These are phyloP conservation scores for Colletotrichum liaoningense DNA, from an alignment of 2,329 filamentous ascomycete species.

Conservation along the genomic window DNA sequence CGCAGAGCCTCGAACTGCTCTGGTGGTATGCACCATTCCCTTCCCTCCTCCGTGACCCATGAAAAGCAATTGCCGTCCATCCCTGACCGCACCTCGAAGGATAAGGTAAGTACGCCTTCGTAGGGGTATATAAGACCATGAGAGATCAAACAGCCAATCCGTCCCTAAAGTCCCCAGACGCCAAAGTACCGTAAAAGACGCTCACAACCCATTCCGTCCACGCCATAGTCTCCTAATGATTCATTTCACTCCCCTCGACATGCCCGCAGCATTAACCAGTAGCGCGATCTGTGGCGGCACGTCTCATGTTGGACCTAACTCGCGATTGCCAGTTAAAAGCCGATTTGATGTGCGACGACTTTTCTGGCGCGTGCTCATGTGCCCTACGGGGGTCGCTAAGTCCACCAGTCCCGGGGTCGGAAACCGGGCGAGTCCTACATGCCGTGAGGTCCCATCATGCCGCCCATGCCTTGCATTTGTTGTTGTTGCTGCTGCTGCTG, in stretches of 20 bases:
- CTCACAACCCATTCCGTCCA: slow-evolving; percentile 3
- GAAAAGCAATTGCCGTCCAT: slow-evolving; percentile 23
- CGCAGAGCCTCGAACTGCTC: background rate
- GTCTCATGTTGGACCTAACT: background rate
- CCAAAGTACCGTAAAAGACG: slow-evolving; percentile 24
- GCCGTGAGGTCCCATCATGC: slow-evolving; percentile 64
- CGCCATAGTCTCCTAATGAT: background rate
- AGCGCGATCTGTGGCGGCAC: background rate
- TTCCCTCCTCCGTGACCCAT: slow-evolving; percentile 1
- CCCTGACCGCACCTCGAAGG: slow-evolving; percentile 32
- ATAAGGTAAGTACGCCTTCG: slow-evolving; percentile 33
- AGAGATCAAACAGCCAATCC: slow-evolving; percentile 28
- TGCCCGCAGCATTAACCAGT: background rate
- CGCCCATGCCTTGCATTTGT: slow-evolving; percentile 64
- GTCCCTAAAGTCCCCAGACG: slow-evolving; percentile 17
- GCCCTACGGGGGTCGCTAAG: background rate
- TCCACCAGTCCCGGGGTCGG: background rate
- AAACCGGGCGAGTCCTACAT: slow-evolving; percentile 48
- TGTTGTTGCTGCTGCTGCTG: slow-evolving; percentile 46
- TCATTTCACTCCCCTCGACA: too few species aligned
- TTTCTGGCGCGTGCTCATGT: background rate
- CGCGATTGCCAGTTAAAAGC: background rate
- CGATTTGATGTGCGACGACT: background rate
- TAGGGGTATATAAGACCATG: slow-evolving; percentile 37
- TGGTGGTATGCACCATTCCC: slow-evolving; percentile 21